phyloP scores from a whole-genome alignment of 192 early-diverging fungal genomes.

The Backusella westeae region DNA sequence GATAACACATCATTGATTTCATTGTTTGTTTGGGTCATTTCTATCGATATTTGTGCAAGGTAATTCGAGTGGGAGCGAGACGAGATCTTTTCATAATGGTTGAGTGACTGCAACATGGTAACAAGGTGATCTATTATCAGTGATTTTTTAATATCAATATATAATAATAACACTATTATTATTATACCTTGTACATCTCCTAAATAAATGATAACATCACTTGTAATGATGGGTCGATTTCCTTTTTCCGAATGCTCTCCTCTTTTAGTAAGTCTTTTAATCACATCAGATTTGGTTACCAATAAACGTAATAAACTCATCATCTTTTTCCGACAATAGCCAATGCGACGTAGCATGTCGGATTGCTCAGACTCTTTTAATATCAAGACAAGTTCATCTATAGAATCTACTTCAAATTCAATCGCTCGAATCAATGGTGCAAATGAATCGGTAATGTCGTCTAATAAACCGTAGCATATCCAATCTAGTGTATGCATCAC shows the following conservation, averaged over 20 bases:
- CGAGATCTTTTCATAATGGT: slow-evolving; percentile 74
- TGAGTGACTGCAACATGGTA: slow-evolving; percentile 76
- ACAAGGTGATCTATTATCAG: slow-evolving; percentile 61
- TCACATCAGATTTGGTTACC: slow-evolving; percentile 71
- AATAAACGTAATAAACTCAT: slow-evolving; percentile 69
- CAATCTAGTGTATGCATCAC: slow-evolving; percentile 59
- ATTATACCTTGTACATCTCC: slow-evolving; percentile 66
- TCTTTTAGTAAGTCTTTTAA: slow-evolving; percentile 74
- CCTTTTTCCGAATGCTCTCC: slow-evolving; percentile 16
- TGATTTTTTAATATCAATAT: background rate
- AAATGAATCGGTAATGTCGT: slow-evolving; percentile 93
- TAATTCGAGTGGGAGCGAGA: slow-evolving; percentile 73
- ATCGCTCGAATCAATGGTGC: slow-evolving; percentile 82
- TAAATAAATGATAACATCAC: slow-evolving; percentile 72
- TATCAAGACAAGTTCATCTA: slow-evolving; percentile 93
- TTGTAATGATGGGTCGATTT: slow-evolving; percentile 18
- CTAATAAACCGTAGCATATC: slow-evolving; percentile 95
- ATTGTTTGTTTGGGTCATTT: slow-evolving; percentile 59
- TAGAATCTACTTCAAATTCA: slow-evolving; percentile 93
- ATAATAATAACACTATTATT: background rate
- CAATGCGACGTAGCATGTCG: slow-evolving; percentile 77
- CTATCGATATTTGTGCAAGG: slow-evolving; percentile 73
- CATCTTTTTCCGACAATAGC: slow-evolving; percentile 68
- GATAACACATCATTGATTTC: slow-evolving; percentile 52
- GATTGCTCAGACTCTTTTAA: slow-evolving; percentile 87